These are phyloP conservation scores for Lentinus brumalis DNA, from an alignment of 768 basidiomycete genomes.

Conservation along the genomic window DNA sequence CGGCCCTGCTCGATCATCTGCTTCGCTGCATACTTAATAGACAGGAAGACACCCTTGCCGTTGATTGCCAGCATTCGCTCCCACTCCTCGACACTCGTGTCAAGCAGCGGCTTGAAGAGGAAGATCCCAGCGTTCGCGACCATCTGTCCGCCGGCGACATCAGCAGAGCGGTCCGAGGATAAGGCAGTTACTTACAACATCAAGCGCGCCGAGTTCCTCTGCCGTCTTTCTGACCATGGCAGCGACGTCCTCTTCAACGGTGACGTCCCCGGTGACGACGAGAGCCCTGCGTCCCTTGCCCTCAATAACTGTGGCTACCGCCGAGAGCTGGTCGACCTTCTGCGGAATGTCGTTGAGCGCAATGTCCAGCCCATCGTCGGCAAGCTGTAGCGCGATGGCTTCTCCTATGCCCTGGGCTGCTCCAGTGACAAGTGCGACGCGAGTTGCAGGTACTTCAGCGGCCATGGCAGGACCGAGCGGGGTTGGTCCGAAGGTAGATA, in stretches of 20 bases:
- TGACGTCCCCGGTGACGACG: slow-evolving; percentile 41
- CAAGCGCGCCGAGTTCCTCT: slow-evolving; percentile 41
- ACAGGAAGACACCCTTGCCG: slow-evolving; percentile 35
- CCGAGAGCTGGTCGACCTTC: slow-evolving; percentile 16
- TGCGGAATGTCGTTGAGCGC: slow-evolving; percentile 21
- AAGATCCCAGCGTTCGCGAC: slow-evolving; percentile 30
- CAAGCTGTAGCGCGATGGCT: slow-evolving; percentile 29
- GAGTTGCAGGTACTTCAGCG: background rate
- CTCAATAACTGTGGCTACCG: slow-evolving; percentile 20
- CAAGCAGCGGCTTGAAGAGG: slow-evolving; percentile 6
- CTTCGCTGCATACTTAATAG: slow-evolving; percentile 41
- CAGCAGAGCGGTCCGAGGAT: background rate
- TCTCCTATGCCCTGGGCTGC: slow-evolving; percentile 32
- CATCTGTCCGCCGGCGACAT: slow-evolving; percentile 19
- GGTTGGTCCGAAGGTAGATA: no score
- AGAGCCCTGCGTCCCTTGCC: slow-evolving; percentile 27
- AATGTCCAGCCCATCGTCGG: slow-evolving; percentile 29
- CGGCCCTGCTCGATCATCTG: slow-evolving; percentile 44
- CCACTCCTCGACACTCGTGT: slow-evolving; percentile 13
- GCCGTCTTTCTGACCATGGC: slow-evolving; percentile 36
- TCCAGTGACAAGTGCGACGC: slow-evolving; percentile 32
- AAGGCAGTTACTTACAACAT: slow-evolving; percentile 41
- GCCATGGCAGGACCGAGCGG: no score
- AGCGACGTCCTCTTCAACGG: slow-evolving; percentile 42
- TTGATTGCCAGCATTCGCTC: slow-evolving; percentile 34